Conservation (phyloP, 1,284 basidiomycete genomes). For the Apiotrichum porosum region DNA sequence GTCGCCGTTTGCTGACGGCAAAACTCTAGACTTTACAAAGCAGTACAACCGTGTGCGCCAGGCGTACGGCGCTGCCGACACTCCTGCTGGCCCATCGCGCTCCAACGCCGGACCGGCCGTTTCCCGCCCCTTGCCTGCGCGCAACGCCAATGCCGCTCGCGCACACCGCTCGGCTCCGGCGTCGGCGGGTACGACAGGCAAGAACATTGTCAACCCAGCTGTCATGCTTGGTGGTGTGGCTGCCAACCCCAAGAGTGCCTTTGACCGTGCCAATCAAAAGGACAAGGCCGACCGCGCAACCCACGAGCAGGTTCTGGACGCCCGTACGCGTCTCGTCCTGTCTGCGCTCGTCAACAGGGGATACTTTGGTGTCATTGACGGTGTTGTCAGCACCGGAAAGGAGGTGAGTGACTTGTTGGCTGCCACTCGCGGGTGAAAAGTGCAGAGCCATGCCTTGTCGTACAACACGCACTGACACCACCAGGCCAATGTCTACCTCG, state of each 20-base stretch:
- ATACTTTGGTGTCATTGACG: slow-evolving; percentile 79
- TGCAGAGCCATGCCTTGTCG: slow-evolving; percentile 8
- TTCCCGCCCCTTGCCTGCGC: slow-evolving; percentile 31
- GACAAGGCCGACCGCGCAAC: slow-evolving; percentile 93
- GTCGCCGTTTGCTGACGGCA: slow-evolving; percentile 14
- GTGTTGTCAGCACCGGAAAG: slow-evolving; percentile 91
- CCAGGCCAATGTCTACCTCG: slow-evolving; percentile 91
- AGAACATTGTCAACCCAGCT: slow-evolving; percentile 63
- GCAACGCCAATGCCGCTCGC: slow-evolving; percentile 22
- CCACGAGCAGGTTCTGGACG: slow-evolving; percentile 88
- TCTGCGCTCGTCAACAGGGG: slow-evolving; percentile 90
- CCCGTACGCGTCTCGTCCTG: slow-evolving; percentile 79
- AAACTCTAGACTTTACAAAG: slow-evolving; percentile 90
- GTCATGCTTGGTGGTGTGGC: slow-evolving; percentile 59
- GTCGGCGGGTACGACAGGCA: slow-evolving; percentile 53
- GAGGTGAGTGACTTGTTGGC: slow-evolving; percentile 72
- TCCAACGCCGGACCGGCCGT: slow-evolving; percentile 1
- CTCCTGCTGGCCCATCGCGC: background rate
- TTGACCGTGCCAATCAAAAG: slow-evolving; percentile 75
- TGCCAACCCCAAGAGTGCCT: slow-evolving; percentile 82
- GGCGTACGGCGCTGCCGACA: slow-evolving; percentile 50
- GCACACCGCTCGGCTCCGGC: slow-evolving; percentile 45
- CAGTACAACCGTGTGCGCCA: slow-evolving; percentile 89
- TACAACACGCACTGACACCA: no score
- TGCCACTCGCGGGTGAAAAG: background rate